These are phyloP conservation scores for Arthrinium puccinioides DNA, from an alignment of 2,329 filamentous ascomycete species.

Conservation along the genomic window DNA sequence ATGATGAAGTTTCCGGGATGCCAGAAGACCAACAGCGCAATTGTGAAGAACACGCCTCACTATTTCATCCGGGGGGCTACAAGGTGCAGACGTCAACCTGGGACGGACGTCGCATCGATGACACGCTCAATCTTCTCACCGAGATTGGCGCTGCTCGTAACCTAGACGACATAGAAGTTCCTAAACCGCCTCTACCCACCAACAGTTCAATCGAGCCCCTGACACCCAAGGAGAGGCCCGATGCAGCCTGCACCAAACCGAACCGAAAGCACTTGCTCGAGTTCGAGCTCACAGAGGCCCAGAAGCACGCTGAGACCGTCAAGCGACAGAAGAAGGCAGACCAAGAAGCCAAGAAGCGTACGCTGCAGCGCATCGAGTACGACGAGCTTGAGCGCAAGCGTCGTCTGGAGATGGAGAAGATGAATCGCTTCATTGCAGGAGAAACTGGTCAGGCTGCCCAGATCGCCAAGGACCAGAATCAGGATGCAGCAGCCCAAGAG, in stretches of 20 bases:
- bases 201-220: background rate
- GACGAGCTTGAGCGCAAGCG: slow-evolving; percentile 6
- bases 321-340: slow-evolving; percentile 7
- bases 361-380: slow-evolving; percentile 10
- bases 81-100: slow-evolving; percentile 7
- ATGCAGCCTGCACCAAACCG: background rate
- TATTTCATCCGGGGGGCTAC: slow-evolving; percentile 14
- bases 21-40: slow-evolving; percentile 5
- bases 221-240: background rate
- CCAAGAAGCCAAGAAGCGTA: slow-evolving; percentile 3
- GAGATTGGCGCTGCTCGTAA: slow-evolving; percentile 5
- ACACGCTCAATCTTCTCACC: slow-evolving; percentile 8
- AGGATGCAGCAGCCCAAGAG: background rate
- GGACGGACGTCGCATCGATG: slow-evolving; percentile 12
- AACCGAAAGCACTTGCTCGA: too few relatives aligned
- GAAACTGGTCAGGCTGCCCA: background rate
- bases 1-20: slow-evolving; percentile 2
- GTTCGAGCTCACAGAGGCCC: slow-evolving; percentile 6
- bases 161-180: background rate
- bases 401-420: background rate
- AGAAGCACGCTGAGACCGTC: slow-evolving; percentile 7
- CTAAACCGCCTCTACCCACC: background rate
- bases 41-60: slow-evolving; percentile 12
- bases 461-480: background rate
- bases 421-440: background rate